Conservation (phyloP, 352 stramenopile species). For the Phytopythium delawarense region DNA sequence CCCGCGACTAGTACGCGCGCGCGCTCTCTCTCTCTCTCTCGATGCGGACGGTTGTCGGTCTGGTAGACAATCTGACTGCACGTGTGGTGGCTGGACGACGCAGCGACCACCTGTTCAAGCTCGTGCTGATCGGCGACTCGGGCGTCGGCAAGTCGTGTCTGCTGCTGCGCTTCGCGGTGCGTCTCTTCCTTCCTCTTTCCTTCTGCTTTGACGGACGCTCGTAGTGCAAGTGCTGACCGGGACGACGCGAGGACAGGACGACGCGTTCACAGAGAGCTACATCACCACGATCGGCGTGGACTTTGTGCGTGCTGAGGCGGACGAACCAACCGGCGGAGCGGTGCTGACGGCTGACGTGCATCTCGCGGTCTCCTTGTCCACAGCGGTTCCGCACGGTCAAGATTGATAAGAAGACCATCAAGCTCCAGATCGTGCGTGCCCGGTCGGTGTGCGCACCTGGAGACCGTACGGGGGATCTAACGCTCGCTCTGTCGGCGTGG, state of each 20-base stretch:
- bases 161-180: constrained; percentile 94
- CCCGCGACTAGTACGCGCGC: constrained; percentile 64
- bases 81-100: constrained; percentile 1
- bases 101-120: constrained; percentile 96
- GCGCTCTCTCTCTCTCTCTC: background rate
- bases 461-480: background rate
- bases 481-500: background rate
- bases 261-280: constrained; percentile 98
- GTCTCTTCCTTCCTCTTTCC: constrained; percentile 11
- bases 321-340: background rate
- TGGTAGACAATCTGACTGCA: constrained; percentile 1
- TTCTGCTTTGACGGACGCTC: background rate
- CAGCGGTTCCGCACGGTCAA: constrained; percentile 96
- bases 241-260: constrained; percentile 56
- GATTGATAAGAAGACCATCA: constrained; percentile 98
- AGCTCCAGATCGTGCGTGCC: constrained; percentile 94
- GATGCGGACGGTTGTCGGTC: background rate
- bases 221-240: background rate
- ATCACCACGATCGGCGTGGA: constrained; percentile 95
- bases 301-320: constrained; percentile 73
- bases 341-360: background rate
- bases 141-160: constrained; percentile 99
- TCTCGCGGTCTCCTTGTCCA: constrained; percentile 7
- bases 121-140: constrained; percentile 97
- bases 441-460: no score